Base-by-base conservation (phyloP, 176 grass and related monocot species). In the Phyllostachys edulis region DNA sequence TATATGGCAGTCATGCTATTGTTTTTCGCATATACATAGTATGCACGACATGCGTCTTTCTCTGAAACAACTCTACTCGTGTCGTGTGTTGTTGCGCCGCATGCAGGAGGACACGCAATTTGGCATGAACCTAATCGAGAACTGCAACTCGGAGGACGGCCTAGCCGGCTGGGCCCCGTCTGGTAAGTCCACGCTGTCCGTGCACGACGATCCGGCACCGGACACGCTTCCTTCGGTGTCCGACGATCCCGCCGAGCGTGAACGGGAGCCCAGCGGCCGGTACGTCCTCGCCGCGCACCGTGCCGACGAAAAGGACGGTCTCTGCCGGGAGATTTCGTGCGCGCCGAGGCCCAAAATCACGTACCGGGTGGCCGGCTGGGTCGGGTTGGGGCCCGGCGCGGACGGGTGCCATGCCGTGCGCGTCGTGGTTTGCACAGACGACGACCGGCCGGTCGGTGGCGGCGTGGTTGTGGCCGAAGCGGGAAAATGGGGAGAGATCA, bases 311-410 rank as follows among this genome's bases (percentile, higher is more conserved):
- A 88, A 45, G 85, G 90, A 90, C 90, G 92, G 92, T 7, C 87
- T 89, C 0, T 49, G 23, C 44, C 79, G 86, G 9, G 84, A 59
- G 63, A 49, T 90, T 36, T 26, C 85, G 6, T 63, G 73, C 41
- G 63, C 38, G 56, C 62, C 84, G 36, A 50, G 29, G 65, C 18
- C 86, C 23, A 79, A 83, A 26, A 47, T 94, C 42, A 92, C 92
- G 12, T 94, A 94, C 75, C 90, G 90, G 7, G 74, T 94, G 15
- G 27, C 85, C n/a, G 92, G 90, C 7, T 92, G 90, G 87, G 82
- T 92, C 20, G 51, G 49, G 36, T 1, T 90, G 29, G 76, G 62
- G 3, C 7, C 40, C 42, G 17, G 65, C 18, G 36, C 21, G 21
- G 79, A 57, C 7, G 82, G 78, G 0, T 38, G 63, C 11, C 84